Evolutionary conservation across 2,329 filamentous ascomycete species (phyloP).

Genomic region (Aspergillus jensenii): DNA sequence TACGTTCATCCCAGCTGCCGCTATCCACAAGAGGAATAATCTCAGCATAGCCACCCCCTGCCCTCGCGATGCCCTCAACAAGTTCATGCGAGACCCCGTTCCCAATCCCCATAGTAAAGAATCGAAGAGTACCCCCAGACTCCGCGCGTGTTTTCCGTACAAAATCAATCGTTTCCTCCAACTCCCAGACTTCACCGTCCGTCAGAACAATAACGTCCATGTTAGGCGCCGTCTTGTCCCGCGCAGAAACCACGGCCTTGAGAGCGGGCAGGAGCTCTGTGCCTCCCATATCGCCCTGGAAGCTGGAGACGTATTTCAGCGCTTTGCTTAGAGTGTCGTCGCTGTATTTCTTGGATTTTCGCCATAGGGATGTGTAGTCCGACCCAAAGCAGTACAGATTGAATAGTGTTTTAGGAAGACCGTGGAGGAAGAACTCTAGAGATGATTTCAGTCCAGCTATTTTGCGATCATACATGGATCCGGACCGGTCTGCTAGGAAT

Average conservation of each 20-base stretch:
- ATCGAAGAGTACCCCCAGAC: slow-evolving; percentile 42
- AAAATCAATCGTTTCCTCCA: slow-evolving; percentile 46
- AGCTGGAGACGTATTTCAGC: slow-evolving; percentile 41
- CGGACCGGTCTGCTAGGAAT: slow-evolving; percentile 20
- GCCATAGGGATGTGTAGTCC: slow-evolving; percentile 48
- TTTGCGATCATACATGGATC: slow-evolving; percentile 30
- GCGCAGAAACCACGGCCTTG: slow-evolving; percentile 23
- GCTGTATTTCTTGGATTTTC: slow-evolving; percentile 49
- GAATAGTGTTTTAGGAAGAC: slow-evolving; percentile 65
- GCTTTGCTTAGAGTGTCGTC: slow-evolving; percentile 48
- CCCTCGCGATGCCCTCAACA: slow-evolving; percentile 55
- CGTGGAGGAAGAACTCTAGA: slow-evolving; percentile 65
- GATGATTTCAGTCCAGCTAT: slow-evolving; percentile 57
- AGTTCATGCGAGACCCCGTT: slow-evolving; percentile 51
- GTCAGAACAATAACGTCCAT: slow-evolving; percentile 57
- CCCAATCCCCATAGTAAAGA: slow-evolving; percentile 60
- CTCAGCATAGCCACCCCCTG: slow-evolving; percentile 60
- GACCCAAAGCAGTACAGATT: slow-evolving; percentile 70
- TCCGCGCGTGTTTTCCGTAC: slow-evolving; percentile 42
- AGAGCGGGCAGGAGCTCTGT: slow-evolving; percentile 53
- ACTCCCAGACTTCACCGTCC: slow-evolving; percentile 56
- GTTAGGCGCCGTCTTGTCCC: slow-evolving; percentile 36
- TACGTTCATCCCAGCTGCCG: slow-evolving; percentile 64
- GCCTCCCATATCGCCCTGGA: slow-evolving; percentile 53
- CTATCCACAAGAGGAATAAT: slow-evolving; percentile 49